phyloP scores from a whole-genome alignment of 768 basidiomycete species.

The Lentinula edodes region DNA sequence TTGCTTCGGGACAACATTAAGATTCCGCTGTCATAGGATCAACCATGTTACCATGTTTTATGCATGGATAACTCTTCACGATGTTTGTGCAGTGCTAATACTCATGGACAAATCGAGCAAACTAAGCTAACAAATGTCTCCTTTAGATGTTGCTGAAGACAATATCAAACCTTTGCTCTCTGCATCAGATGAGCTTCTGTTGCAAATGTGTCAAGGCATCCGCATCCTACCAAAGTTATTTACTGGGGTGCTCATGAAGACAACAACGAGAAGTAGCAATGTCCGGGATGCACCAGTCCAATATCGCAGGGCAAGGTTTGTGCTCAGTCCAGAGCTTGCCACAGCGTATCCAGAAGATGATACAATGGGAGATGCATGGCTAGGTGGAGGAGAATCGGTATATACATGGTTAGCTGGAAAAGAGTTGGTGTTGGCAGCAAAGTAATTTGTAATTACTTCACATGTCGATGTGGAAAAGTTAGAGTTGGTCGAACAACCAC shows the following conservation, averaged over 20 bases:
- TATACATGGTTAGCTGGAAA: too few species aligned
- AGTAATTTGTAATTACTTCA: too few species aligned
- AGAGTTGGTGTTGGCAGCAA: too few species aligned
- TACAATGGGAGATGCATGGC: constrained; percentile 27
- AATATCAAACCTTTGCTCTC: constrained; percentile 18
- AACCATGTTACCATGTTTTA: constrained; percentile 44
- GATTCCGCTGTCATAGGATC: not conserved
- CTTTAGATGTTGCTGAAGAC: constrained; percentile 29
- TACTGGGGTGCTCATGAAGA: constrained; percentile 2
- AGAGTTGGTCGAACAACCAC: too few species aligned
- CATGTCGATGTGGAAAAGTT: too few species aligned
- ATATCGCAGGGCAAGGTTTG: constrained; percentile 27
- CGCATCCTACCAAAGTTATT: constrained; percentile 12
- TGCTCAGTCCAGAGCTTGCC: constrained; percentile 36
- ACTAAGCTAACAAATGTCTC: not conserved
- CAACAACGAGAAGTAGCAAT: not conserved
- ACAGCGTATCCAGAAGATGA: constrained; percentile 37
- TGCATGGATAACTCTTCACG: constrained; percentile 26
- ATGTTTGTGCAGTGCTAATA: constrained; percentile 25
- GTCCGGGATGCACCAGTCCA: constrained; percentile 5
- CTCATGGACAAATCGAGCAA: not conserved
- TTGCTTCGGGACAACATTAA: not conserved
- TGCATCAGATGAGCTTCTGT: constrained; percentile 14
- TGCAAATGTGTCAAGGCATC: constrained; percentile 7
- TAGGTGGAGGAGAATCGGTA: not conserved